A percentile compares a stretch with the other conserved stretches of the same genome.
phyloP scores from a whole-genome alignment of 305 asterid genomes.

The Solanum hybrid region DNA sequence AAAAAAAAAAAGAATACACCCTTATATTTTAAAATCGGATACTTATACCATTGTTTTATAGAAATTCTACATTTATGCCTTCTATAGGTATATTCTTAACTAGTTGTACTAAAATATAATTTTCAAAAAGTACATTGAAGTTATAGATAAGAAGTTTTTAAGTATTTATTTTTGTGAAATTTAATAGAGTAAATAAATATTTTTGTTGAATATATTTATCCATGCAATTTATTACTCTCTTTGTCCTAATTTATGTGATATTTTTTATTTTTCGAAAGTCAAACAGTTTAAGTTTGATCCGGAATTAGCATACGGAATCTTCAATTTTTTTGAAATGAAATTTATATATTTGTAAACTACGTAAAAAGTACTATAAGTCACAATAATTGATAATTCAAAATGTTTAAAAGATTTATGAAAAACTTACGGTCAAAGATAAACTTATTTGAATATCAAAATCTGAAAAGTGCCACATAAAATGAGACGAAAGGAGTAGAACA shows the following conservation, averaged over 20 bases:
- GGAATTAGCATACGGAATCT: too few relatives aligned
- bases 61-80: background rate
- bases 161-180: background rate
- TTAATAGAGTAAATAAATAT: background rate
- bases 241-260: too few relatives aligned
- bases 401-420: too few relatives aligned
- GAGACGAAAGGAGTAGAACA: background rate
- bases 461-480: too few relatives aligned
- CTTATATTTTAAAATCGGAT: background rate
- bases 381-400: too few relatives aligned
- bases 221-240: background rate
- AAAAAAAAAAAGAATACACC: background rate
- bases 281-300: too few relatives aligned
- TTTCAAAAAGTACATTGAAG: background rate
- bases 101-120: background rate
- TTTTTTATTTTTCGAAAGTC: too few relatives aligned
- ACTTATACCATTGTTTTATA: background rate
- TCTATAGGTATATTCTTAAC: background rate
- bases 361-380: too few relatives aligned
- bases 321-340: too few relatives aligned
- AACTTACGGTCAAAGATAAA: too few relatives aligned
- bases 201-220: background rate
- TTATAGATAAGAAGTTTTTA: background rate
- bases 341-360: too few relatives aligned
- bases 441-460: too few relatives aligned